These are phyloP conservation scores for Colletotrichum paranaense DNA, from an alignment of 2,329 filamentous ascomycete genomes.

Conservation along the genomic window DNA sequence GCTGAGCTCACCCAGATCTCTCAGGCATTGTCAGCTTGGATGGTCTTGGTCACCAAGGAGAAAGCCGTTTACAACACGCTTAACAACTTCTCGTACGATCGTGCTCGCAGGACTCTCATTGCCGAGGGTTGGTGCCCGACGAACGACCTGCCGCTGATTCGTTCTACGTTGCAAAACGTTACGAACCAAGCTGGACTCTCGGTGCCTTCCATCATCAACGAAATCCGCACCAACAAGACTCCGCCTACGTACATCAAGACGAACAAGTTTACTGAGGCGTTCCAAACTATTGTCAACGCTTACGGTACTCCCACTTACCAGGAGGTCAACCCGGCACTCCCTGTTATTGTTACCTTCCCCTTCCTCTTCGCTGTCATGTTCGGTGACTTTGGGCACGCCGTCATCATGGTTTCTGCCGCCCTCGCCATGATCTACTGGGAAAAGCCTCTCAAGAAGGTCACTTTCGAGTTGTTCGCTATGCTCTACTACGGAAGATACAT, in stretches of 20 bases:
- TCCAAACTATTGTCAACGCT: constrained; percentile 98
- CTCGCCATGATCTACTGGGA: constrained; percentile 97
- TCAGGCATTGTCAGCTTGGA: constrained; percentile 93
- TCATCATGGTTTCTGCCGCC: constrained; percentile 87
- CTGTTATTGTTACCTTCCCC: constrained; percentile 97
- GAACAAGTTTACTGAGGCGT: constrained; percentile 97
- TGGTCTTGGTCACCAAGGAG: constrained; percentile 97
- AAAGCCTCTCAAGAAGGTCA: constrained; percentile 90
- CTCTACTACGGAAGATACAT: constrained; percentile 99
- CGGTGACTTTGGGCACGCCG: constrained; percentile 93
- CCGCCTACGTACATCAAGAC: constrained; percentile 98
- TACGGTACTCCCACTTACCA: constrained; percentile 98
- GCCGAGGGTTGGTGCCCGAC: constrained; percentile 98
- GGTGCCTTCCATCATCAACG: constrained; percentile 98
- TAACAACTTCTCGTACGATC: constrained; percentile 97
- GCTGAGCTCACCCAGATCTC: constrained; percentile 95
- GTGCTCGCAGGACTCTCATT: constrained; percentile 93
- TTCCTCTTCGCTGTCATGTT: constrained; percentile 99
- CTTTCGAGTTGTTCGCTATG: constrained; percentile 96
- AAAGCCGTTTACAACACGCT: constrained; percentile 97
- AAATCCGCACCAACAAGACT: constrained; percentile 96
- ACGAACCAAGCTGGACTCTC: constrained; percentile 95
- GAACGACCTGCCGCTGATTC: constrained; percentile 88
- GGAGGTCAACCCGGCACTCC: constrained; percentile 95
- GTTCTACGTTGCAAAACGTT: constrained; percentile 94